Evolutionary conservation across 1,284 basidiomycete species (phyloP), one percentile per base, ranked within the genome.

Genomic region (Cerioporus squamosus): DNA sequence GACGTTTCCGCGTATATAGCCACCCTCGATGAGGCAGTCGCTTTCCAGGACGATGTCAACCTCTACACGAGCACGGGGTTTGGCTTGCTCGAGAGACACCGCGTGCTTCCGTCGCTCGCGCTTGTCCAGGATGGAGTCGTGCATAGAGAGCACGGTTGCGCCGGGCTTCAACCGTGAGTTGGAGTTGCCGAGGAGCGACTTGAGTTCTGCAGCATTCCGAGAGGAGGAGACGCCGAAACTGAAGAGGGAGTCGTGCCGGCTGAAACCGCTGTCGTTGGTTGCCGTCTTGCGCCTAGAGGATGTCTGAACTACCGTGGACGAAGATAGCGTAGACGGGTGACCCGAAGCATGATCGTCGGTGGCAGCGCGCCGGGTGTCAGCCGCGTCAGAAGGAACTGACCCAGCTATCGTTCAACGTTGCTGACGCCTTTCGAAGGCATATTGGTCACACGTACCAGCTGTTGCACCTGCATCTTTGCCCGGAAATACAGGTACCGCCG

Each of bases 41-140:
- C 85, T 87, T 64, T 94, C 88, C 42, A 96, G 80, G 6, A 88
- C 76, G 23, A 98, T 83, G 66, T 97, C 94, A 7, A 97, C 80
- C 68, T 93, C 90, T 1, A 97, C 91, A 29, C 93, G 86, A 2
- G 93, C 87, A 29, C 79, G 80, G 12, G 79, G 66, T 77, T 90
- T 83, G 47, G 85, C 83, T 73, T 89, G 84, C 76, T 93, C 84
- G 57, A 90, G 70, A 52, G 73, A 67, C 4, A 84, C 75, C 7
- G 68, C 47, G 20, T 67, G 60, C 15, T 46, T 45, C 23, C 55
- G 47, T 3, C 53, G 50, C 15, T 55, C 43, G 3, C 53, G 61
- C 36, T 71, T 69, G 36, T 66, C 65, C n/a, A 46, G 49, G 43
- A 60, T 48, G 57, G 59, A 38, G 10, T 42, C 42, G 33, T 65